Conservation (phyloP, 371 early-diverging fungal genomes). For the Mortierella sp. region DNA sequence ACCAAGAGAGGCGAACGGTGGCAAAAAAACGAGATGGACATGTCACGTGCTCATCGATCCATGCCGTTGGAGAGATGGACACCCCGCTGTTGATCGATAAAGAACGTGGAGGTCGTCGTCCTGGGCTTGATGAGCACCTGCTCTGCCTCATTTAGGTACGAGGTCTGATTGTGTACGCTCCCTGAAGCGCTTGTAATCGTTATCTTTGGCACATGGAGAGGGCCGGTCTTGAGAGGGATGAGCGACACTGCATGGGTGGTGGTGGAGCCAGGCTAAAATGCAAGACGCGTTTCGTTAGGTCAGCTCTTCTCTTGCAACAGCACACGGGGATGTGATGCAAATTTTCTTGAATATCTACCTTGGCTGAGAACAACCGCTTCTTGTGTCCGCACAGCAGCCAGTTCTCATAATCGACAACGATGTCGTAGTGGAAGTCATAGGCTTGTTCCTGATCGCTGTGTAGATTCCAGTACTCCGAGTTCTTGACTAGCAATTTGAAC, state of each 20-base stretch:
- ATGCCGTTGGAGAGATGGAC: slow-evolving; percentile 29
- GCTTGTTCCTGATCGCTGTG: slow-evolving; percentile 47
- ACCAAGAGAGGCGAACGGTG: too few relatives aligned
- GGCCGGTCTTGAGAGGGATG: slow-evolving; percentile 75
- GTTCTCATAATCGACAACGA: slow-evolving; percentile 73
- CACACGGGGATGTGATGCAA: too few relatives aligned
- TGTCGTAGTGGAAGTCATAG: slow-evolving; percentile 68
- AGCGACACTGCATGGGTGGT: slow-evolving; percentile 66
- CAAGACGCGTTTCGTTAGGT: slow-evolving; percentile 1
- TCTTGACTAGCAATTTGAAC: slow-evolving; percentile 64
- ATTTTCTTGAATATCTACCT: too few relatives aligned
- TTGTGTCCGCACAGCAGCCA: slow-evolving; percentile 79
- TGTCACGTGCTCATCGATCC: too few relatives aligned
- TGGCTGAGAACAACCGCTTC: slow-evolving; percentile 66
- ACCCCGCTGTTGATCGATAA: slow-evolving; percentile 73
- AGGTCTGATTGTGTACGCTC: slow-evolving; percentile 64
- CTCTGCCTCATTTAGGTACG: slow-evolving; percentile 72
- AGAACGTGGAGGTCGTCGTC: slow-evolving; percentile 73
- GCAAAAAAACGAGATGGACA: too few relatives aligned
- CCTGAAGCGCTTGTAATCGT: slow-evolving; percentile 62
- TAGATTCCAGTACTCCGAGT: slow-evolving; percentile 68
- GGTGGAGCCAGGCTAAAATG: slow-evolving; percentile 60
- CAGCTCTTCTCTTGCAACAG: too few relatives aligned
- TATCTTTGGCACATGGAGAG: slow-evolving; percentile 66
- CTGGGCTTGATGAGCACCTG: slow-evolving; percentile 72